These are phyloP conservation scores for Dictyostelium firmibasis DNA, from an alignment of 78 protist species.

Conservation along the genomic window DNA sequence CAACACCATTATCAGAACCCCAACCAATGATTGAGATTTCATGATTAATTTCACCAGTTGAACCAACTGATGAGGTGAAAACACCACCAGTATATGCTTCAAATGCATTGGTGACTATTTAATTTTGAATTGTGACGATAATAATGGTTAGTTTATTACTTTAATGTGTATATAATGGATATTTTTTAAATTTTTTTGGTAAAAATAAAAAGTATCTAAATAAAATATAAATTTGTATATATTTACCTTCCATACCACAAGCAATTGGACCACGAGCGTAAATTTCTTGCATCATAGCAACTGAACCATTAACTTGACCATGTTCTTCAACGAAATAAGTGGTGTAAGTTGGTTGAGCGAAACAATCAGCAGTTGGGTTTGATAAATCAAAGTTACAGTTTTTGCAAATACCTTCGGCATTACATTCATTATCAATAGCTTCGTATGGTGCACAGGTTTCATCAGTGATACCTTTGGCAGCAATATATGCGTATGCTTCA, in stretches of 20 bases:
- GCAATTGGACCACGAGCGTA: conserved; percentile 84
- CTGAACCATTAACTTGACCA: conserved; percentile 87
- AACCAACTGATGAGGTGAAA: conserved; percentile 39
- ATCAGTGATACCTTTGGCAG: conserved; percentile 82
- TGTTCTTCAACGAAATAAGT: conserved; percentile 86
- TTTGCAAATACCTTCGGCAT: conserved; percentile 77
- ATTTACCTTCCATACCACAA: conserved; percentile 64
- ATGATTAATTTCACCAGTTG: conserved; percentile 82
- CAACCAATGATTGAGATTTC: conserved; percentile 89
- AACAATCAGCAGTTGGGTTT: conserved; percentile 78
- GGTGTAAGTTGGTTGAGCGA: conserved; percentile 79
- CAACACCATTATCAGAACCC: conserved; percentile 82
- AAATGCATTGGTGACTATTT: conserved; percentile 28
- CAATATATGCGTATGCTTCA: conserved; percentile 74
- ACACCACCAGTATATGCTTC: conserved; percentile 71
- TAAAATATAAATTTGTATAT: background rate
- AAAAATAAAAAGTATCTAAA: background rate
- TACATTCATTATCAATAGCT: conserved; percentile 81
- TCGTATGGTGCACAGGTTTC: conserved; percentile 83
- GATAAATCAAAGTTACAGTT: conserved; percentile 87
- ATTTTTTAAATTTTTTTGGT: no score
- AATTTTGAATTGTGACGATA: background rate
- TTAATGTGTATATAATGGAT: no score
- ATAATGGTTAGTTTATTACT: no score
- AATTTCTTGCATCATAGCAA: conserved; percentile 90